phyloP scores from a whole-genome alignment of 2,329 filamentous ascomycete genomes.

The Fusarium sp. region DNA sequence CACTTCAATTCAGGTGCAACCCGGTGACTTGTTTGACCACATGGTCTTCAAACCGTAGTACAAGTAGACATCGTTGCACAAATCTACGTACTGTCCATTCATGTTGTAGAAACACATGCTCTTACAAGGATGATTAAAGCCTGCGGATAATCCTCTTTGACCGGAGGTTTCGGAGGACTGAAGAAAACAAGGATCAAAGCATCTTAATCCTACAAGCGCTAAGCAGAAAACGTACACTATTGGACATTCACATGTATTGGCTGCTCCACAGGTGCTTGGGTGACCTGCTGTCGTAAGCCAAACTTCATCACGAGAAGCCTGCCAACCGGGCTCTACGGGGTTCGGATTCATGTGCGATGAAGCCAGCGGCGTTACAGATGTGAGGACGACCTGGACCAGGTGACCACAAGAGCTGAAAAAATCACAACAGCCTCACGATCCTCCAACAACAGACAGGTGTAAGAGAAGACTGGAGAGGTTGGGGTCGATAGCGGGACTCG shows the following conservation, averaged over 20 bases:
- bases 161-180: conserved; percentile 35
- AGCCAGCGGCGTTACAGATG: conserved; percentile 7
- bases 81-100: background rate
- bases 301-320: conserved; percentile 2
- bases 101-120: conserved; percentile 13
- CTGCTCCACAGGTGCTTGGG: conserved; percentile 28
- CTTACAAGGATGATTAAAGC: background rate
- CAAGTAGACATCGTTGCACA: background rate
- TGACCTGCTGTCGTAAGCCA: conserved; percentile 18
- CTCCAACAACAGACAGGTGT: background rate
- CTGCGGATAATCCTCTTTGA: conserved; percentile 18
- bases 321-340: conserved; percentile 5
- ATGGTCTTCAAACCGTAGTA: background rate
- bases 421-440: background rate
- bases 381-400: background rate
- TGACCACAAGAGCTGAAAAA: conserved; percentile 12
- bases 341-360: conserved; percentile 6
- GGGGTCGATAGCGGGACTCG: conserved; percentile 13
- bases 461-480: conserved; percentile 11
- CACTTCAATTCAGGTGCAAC: background rate
- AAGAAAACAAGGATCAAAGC: conserved; percentile 24
- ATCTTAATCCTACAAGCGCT: conserved; percentile 25
- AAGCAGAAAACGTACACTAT: conserved; percentile 27
- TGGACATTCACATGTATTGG: conserved; percentile 27
- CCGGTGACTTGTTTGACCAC: background rate